These are phyloP conservation scores for Baudoinia panamericana DNA, from an alignment of 495 filamentous ascomycete genomes.

Conservation along the genomic window DNA sequence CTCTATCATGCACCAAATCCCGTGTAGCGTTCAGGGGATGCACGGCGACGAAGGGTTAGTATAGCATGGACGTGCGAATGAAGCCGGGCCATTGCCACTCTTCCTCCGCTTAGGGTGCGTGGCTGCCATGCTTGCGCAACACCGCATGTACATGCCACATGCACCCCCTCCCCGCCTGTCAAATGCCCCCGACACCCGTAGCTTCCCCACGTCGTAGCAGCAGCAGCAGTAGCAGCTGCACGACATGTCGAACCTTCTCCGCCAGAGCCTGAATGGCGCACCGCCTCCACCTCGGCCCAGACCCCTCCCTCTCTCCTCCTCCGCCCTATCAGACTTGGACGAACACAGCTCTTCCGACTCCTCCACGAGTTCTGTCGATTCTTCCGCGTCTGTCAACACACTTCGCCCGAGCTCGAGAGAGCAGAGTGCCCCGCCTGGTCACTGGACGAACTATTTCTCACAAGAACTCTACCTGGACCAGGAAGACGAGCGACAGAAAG, in stretches of 20 bases:
- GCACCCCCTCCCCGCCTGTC: not conserved
- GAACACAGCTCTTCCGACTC: conserved; percentile 56
- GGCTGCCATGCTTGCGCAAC: too few species aligned
- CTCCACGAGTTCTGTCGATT: conserved; percentile 53
- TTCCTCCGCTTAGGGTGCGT: too few species aligned
- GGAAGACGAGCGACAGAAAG: conserved; percentile 30
- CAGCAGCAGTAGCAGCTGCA: not conserved
- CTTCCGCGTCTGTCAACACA: conserved; percentile 78
- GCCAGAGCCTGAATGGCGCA: conserved; percentile 4
- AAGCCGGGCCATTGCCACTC: too few species aligned
- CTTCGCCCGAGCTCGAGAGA: conserved; percentile 66
- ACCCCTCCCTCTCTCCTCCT: conserved; percentile 11
- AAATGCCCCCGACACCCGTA: not conserved
- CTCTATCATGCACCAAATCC: too few species aligned
- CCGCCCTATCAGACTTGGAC: conserved; percentile 37
- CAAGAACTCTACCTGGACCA: conserved; percentile 61
- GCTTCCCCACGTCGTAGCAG: not conserved
- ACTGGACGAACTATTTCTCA: conserved; percentile 81
- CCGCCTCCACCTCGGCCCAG: conserved; percentile 7
- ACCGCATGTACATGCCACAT: too few species aligned
- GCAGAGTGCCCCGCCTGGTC: conserved; percentile 37
- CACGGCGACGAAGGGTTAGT: too few species aligned
- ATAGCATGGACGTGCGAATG: too few species aligned
- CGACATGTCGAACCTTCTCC: conserved; percentile 19
- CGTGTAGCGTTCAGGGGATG: too few species aligned